These are phyloP conservation scores for Aspergillus eucalypticola DNA, from an alignment of 2,329 filamentous ascomycete species.

Conservation along the genomic window DNA sequence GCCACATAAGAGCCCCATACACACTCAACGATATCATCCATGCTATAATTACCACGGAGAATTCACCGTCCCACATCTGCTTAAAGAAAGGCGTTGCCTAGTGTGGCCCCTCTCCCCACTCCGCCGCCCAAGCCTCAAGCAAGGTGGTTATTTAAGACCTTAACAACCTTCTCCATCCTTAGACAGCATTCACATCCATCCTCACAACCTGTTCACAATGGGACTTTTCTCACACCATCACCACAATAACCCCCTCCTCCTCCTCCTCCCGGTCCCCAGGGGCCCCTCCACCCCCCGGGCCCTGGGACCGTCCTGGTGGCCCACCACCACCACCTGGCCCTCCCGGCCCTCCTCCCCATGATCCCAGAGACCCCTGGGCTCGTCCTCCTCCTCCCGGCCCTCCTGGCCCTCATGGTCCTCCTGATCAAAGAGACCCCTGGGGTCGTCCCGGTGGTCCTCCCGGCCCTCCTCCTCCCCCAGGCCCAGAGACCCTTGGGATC, in stretches of 20 bases:
- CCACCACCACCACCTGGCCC: background rate
- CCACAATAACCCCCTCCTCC: constrained; percentile 3
- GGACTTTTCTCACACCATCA: constrained; percentile 3
- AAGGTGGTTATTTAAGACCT: constrained; percentile 3
- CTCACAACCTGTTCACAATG: background rate
- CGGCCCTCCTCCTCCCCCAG: background rate
- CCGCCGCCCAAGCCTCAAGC: background rate
- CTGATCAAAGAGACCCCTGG: background rate
- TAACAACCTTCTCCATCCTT: background rate
- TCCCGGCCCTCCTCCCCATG: background rate
- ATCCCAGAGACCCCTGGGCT: background rate
- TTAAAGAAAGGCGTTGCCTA: background rate
- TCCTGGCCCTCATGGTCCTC: background rate
- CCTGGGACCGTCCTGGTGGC: background rate
- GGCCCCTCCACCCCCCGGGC: background rate
- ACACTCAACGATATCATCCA: background rate
- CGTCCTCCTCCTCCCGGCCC: background rate
- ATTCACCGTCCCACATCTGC: background rate
- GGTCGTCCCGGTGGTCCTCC: background rate
- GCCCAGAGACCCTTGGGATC: background rate
- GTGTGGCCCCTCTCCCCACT: constrained; percentile 1
- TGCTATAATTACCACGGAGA: background rate
- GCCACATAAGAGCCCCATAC: background rate
- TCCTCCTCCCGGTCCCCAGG: background rate
- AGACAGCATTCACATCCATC: background rate